Evolutionary conservation across 2,329 filamentous ascomycete species (phyloP).

Genomic region (Elsinoe arachidis): DNA sequence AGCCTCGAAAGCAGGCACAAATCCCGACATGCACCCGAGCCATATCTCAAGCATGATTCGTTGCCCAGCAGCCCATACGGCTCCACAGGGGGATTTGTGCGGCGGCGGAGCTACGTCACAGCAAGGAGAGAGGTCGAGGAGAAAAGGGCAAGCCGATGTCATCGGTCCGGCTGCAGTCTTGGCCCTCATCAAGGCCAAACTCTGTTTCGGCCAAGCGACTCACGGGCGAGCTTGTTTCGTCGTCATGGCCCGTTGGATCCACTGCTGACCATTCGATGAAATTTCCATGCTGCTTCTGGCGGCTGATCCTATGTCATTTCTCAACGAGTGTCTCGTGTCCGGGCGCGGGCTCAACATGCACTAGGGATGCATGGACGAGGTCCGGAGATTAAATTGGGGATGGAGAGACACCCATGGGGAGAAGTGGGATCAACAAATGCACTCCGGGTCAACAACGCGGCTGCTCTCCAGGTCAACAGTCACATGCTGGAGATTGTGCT

Average conservation of each 20-base stretch:
- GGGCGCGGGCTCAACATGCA: neutral
- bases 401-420: neutral
- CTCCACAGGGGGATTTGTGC: neutral
- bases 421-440: neutral
- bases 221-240: neutral
- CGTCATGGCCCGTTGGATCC: neutral
- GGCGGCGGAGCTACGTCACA: constrained; percentile 3
- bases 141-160: neutral
- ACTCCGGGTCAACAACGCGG: neutral
- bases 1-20: neutral
- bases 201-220: neutral
- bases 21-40: neutral
- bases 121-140: neutral
- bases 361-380: neutral
- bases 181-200: neutral
- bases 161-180: neutral
- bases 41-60: neutral
- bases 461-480: neutral
- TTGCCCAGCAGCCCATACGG: neutral
- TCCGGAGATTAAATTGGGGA: neutral
- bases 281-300: constrained; percentile 4
- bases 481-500: neutral
- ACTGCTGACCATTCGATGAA: neutral
- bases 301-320: neutral
- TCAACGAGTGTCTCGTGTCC: neutral